Base-by-base conservation (phyloP, 78 protist species). In the Chrysochromulina parva region DNA sequence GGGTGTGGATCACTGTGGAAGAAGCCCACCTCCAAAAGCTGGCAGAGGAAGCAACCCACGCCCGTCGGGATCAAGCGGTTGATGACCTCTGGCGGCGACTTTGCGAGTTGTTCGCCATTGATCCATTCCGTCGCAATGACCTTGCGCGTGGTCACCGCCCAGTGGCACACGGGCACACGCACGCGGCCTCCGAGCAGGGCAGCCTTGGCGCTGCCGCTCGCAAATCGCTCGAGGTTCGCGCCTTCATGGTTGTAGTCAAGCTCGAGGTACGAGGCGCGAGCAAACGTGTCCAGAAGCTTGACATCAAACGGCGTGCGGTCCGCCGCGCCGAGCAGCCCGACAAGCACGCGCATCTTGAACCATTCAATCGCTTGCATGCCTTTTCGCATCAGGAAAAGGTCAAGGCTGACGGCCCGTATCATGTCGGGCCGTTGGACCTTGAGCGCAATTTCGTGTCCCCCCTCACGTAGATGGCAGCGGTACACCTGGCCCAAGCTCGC, bases 341-440 rank as follows among this genome's bases (percentile, higher is more conserved):
- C 48, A 13, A 74, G 55, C 3, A 74, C 24, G 13, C 11, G 9
- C 50, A 16, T 58, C 62, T 58, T 58, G 62, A 58, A 58, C 62
- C 62, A 58, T 13, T 58, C 62, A 7, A 58, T 13, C 62, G 13
- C 24, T 58, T 2, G n/a, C 55, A 38, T 48, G 82, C 48, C 38
- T 2, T 24, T 20, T 3, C 85, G 26, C 26, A 76, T 57, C 55
- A 76, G 85, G 60, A 52, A 52, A 4, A 76, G 59, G 85, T 76
- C 85, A 28, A 48, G 85, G 26, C 59, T 52, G n/a, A 76, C 59
- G 14, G 85, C 85, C 26, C 85, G 85, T 11, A 76, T 52, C 85
- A 76, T 76, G 60, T 52, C 85, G 4, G 85, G 85, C 26, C 85
- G 55, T 28, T 76, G 85, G 6, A 76, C 85, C 58, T 76, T 76